These are phyloP conservation scores for Erigeron philadelphicus DNA, from an alignment of 140 eudicot species.

Conservation along the genomic window DNA sequence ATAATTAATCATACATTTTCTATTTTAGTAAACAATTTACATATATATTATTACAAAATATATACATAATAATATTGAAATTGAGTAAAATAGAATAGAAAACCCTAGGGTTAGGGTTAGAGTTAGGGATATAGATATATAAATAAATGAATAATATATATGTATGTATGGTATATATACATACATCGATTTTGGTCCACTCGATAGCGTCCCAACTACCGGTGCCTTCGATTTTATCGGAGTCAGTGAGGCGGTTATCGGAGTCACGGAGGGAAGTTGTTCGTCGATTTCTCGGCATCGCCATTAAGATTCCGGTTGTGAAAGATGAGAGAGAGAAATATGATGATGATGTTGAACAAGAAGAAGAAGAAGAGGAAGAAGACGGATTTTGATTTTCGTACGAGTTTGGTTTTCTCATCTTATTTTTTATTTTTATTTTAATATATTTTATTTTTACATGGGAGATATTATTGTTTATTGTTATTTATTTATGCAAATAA, in stretches of 20 bases:
- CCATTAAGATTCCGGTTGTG: constrained; percentile 35
- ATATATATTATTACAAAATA: background rate
- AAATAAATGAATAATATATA: background rate
- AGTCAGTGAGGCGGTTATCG: constrained; percentile 55
- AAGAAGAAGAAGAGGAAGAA: constrained; percentile 15
- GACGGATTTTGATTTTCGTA: constrained; percentile 29
- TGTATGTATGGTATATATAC: constrained; percentile 27
- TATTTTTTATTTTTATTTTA: background rate
- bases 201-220: constrained; percentile 93
- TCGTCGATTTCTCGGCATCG: constrained; percentile 57
- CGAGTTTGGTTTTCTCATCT: constrained; percentile 37
- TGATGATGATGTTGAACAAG: background rate
- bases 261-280: constrained; percentile 50
- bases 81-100: background rate
- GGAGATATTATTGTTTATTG: background rate
- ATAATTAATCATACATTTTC: background rate
- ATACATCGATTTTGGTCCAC: constrained; percentile 88
- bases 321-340: background rate
- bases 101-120: constrained; percentile 33
- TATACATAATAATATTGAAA: background rate
- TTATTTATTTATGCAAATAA: no score
- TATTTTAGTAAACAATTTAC: no score
- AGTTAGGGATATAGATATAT: background rate
- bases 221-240: constrained; percentile 66
- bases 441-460: background rate